phyloP scores from a whole-genome alignment of 2,329 filamentous ascomycete species.

The Colletotrichum abscissum region DNA sequence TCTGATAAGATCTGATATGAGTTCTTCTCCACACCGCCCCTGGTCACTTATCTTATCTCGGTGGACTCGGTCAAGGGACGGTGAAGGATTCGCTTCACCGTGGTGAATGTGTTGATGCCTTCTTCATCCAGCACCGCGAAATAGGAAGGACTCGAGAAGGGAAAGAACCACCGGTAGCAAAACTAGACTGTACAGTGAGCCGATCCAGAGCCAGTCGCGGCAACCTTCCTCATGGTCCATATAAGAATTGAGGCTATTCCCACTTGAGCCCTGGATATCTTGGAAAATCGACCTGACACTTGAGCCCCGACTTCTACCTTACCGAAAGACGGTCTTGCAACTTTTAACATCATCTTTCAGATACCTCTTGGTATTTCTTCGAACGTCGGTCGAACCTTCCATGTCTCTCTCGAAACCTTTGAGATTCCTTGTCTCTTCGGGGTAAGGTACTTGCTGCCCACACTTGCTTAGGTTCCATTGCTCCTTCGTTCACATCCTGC shows the following conservation, averaged over 20 bases:
- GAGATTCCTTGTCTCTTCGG: not conserved
- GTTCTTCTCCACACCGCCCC: too few relatives aligned
- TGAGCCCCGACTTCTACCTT: too few relatives aligned
- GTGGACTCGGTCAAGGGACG: not conserved
- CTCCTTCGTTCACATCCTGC: not conserved
- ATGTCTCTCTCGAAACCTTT: not conserved
- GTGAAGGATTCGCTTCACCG: not conserved
- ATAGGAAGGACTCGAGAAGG: not conserved
- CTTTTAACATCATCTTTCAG: not conserved
- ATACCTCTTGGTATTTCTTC: not conserved
- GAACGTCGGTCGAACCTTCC: not conserved
- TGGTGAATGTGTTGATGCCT: not conserved
- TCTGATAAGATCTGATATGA: constrained; percentile 29
- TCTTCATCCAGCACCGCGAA: not conserved
- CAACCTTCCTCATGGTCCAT: too few relatives aligned
- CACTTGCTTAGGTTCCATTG: too few relatives aligned
- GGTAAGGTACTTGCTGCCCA: not conserved
- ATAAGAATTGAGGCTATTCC: not conserved
- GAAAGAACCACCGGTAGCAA: not conserved
- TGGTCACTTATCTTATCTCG: not conserved
- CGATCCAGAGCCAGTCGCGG: not conserved
- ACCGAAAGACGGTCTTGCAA: too few relatives aligned
- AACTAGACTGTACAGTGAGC: too few relatives aligned
- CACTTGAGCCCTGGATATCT: not conserved
- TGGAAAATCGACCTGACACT: not conserved